Evolutionary conservation across 2,329 filamentous ascomycete genomes (phyloP).

Genomic region (Stemphylium beticola): DNA sequence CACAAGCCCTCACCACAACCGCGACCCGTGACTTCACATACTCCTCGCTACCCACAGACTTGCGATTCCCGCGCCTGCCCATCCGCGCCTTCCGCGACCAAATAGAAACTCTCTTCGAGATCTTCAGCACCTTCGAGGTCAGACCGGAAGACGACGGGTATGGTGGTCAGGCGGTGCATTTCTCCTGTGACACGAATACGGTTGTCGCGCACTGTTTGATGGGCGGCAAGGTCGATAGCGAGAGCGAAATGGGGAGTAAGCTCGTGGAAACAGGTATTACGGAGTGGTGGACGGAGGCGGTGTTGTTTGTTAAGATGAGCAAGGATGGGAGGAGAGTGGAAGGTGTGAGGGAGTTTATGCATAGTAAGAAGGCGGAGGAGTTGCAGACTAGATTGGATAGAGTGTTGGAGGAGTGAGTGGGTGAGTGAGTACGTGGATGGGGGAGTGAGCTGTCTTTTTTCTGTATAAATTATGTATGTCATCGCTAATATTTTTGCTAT

Average conservation of each 20-base stretch:
- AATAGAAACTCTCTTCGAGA: conserved; percentile 50
- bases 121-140: conserved; percentile 53
- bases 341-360: conserved; percentile 50
- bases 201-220: conserved; percentile 47
- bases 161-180: conserved; percentile 32
- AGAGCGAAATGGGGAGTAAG: conserved; percentile 22
- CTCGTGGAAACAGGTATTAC: conserved; percentile 23
- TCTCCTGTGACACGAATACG: conserved; percentile 32
- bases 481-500: too few relatives aligned
- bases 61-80: conserved; percentile 48
- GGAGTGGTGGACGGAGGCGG: conserved; percentile 37
- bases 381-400: conserved; percentile 48
- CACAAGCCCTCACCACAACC: conserved; percentile 46
- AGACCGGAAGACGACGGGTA: conserved; percentile 45
- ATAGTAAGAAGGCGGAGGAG: conserved; percentile 47
- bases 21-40: conserved; percentile 51
- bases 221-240: conserved; percentile 29
- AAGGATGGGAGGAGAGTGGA: conserved; percentile 30
- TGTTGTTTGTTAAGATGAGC: conserved; percentile 34
- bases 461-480: too few relatives aligned
- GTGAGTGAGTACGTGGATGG: too few relatives aligned
- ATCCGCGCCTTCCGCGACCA: conserved; percentile 49
- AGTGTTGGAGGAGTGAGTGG: conserved; percentile 32
- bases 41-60: conserved; percentile 49
- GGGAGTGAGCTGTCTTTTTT: too few relatives aligned